A percentile compares a stretch with the other conserved stretches of the same genome.
These are phyloP conservation scores for Dendrothele bispora DNA, from an alignment of 768 basidiomycete genomes.

Conservation along the genomic window DNA sequence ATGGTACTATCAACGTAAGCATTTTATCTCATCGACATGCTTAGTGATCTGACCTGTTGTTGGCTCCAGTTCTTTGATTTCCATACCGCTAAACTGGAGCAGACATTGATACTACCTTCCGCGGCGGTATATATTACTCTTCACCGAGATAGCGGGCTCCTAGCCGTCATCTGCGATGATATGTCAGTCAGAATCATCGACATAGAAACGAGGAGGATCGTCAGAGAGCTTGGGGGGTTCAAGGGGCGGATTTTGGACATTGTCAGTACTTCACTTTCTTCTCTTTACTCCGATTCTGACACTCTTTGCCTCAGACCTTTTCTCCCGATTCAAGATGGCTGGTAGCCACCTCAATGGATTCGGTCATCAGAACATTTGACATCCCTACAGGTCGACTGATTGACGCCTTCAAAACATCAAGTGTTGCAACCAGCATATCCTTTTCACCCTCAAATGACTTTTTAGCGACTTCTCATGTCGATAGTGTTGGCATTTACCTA, in stretches of 20 bases:
- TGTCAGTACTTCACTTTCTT: constrained; percentile 42
- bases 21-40: background rate
- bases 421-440: constrained; percentile 84
- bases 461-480: constrained; percentile 91
- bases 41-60: constrained; percentile 3
- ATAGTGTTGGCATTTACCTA: constrained; percentile 92
- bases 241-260: constrained; percentile 85
- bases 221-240: constrained; percentile 87
- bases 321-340: constrained; percentile 97
- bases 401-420: constrained; percentile 86
- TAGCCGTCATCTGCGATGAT: constrained; percentile 87
- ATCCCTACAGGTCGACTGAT: constrained; percentile 91
- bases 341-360: constrained; percentile 84
- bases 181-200: constrained; percentile 83
- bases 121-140: constrained; percentile 68
- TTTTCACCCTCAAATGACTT: constrained; percentile 97
- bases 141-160: constrained; percentile 81
- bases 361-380: constrained; percentile 92
- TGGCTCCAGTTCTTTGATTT: constrained; percentile 89
- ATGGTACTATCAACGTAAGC: constrained; percentile 87
- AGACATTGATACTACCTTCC: constrained; percentile 67
- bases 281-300: constrained; percentile 3
- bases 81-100: constrained; percentile 74
- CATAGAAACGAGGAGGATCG: constrained; percentile 84
- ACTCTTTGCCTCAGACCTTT: constrained; percentile 61